A percentile compares a stretch with the other conserved stretches of the same genome.
These are phyloP conservation scores for Diaporthe sp. DNA, from an alignment of 2,329 filamentous ascomycete genomes.

Conservation along the genomic window DNA sequence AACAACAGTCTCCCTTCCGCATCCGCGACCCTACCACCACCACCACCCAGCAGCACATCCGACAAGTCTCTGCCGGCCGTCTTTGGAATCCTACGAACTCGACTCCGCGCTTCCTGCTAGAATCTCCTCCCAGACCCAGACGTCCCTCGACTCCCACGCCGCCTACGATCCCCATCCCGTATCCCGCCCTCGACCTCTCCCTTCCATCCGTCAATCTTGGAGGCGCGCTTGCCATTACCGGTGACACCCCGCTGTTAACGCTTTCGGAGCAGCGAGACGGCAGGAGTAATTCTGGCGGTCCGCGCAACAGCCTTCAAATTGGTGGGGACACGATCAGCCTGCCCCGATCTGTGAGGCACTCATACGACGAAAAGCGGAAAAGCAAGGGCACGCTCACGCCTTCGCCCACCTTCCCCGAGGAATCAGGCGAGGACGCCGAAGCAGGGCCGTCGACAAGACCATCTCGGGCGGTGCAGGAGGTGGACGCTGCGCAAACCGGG, in stretches of 20 bases:
- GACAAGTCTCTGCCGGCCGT: slow-evolving; percentile 61
- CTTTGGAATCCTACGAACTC: slow-evolving; percentile 75
- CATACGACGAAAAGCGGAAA: slow-evolving; percentile 64
- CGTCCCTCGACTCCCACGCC: slow-evolving; percentile 66
- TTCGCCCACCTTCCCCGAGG: slow-evolving; percentile 46
- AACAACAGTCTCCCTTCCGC: slow-evolving; percentile 59
- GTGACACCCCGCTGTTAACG: slow-evolving; percentile 66
- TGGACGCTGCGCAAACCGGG: slow-evolving; percentile 48
- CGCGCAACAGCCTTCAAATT: slow-evolving; percentile 65
- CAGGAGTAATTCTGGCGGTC: slow-evolving; percentile 56
- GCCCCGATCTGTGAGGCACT: slow-evolving; percentile 67
- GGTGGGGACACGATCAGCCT: slow-evolving; percentile 67
- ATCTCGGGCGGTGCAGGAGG: slow-evolving; percentile 42
- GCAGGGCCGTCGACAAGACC: slow-evolving; percentile 38
- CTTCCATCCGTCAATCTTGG: slow-evolving; percentile 54
- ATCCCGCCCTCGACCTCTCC: slow-evolving; percentile 58
- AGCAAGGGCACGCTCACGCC: slow-evolving; percentile 49
- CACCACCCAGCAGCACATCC: slow-evolving; percentile 51
- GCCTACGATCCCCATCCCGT: slow-evolving; percentile 64
- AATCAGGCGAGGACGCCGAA: slow-evolving; percentile 43
- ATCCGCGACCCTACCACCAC: slow-evolving; percentile 51
- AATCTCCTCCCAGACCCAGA: slow-evolving; percentile 52
- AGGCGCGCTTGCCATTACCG: slow-evolving; percentile 56
- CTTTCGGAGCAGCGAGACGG: slow-evolving; percentile 65
- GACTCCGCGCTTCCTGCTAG: slow-evolving; percentile 60